A percentile compares a stretch with the other conserved stretches of the same genome.
Evolutionary conservation across 345 rosid species (phyloP).

Genomic region (Syzygium aromaticum): DNA sequence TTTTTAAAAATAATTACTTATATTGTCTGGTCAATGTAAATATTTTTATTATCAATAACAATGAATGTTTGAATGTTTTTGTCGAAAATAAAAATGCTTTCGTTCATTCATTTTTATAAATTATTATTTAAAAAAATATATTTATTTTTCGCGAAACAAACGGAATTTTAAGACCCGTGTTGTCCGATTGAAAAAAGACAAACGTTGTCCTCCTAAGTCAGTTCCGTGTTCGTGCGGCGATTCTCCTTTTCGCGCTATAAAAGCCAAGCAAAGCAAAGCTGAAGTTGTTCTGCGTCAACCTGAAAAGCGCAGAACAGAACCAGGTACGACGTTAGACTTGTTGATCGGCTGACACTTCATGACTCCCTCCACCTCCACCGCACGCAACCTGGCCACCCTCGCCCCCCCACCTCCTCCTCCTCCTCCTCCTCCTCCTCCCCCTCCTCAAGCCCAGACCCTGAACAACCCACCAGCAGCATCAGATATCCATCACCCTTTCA

Average conservation of each 20-base stretch:
- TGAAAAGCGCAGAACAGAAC: background rate
- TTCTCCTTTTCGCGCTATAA: background rate
- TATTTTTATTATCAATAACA: too few relatives aligned
- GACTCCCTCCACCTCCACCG: background rate
- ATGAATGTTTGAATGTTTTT: too few relatives aligned
- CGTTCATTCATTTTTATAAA: too few relatives aligned
- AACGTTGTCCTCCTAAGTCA: background rate
- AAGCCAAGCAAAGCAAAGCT: background rate
- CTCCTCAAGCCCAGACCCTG: background rate
- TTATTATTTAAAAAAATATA: too few relatives aligned
- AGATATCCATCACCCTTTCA: background rate
- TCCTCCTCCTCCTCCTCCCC: background rate
- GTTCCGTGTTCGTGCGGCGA: background rate
- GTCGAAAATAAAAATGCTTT: fast-evolving
- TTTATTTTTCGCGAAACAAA: fast-evolving
- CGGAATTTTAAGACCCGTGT: background rate
- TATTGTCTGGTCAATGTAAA: fast-evolving
- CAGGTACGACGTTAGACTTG: background rate
- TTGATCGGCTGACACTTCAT: background rate
- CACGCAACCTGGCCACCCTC: too few relatives aligned
- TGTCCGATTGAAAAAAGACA: background rate
- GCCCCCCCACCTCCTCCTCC: background rate
- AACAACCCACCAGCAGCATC: background rate
- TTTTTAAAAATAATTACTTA: fast-evolving
- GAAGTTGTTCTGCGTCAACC: background rate